Base-by-base conservation (phyloP, 129 eudicot species). In the Lactuca saligna region DNA sequence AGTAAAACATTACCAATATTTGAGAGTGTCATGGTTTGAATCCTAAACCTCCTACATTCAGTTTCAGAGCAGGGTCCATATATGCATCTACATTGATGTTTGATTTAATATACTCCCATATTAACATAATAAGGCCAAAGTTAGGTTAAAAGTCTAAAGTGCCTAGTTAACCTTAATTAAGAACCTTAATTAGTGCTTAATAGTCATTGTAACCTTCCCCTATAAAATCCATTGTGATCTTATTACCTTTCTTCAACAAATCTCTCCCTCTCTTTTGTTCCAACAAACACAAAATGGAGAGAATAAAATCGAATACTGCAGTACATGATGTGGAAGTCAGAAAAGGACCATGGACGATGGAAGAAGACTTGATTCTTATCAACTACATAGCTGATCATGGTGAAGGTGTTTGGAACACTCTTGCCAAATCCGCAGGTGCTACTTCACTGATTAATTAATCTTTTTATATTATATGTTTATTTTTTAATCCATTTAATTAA, bases 341-440 rank as follows among this genome's bases (percentile, higher is more conserved):
- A 77, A 92, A 92, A 79, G 98, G 98, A 17, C 98, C 98, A 15
- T 92, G 98, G 98, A 92, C 96, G 29, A 86, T 88, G 98, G 98
- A 92, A 70, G 98, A 92, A 81, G 98, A 92, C 81, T 67, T 84
- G 75, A 88, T 92, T 64, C 95, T 92, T 56, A 92, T 92, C 75
- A 92, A 92, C 84, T 92, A 88, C 81, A 92, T 92, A 49, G 89
- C 95, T 0, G 88, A 81, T 74, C 98, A 92, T 48, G 98, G 98
- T 8, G 98, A 92, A 89, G 98, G 98, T 61, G 95, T 86, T 65
- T 92, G 98, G 98, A 92, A 92, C 74, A 78, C 91, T 25, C 85
- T 92, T 6, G 96, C 96, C 25, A 70, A 80, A 82, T 84, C 96
- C 32, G 96, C 98, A 5, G 98, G 98, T 86, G 82, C 32, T 56